Evolutionary conservation across 805 yeast genomes (phyloP).

Genomic region (Maudiozyma serrabonitensis): DNA sequence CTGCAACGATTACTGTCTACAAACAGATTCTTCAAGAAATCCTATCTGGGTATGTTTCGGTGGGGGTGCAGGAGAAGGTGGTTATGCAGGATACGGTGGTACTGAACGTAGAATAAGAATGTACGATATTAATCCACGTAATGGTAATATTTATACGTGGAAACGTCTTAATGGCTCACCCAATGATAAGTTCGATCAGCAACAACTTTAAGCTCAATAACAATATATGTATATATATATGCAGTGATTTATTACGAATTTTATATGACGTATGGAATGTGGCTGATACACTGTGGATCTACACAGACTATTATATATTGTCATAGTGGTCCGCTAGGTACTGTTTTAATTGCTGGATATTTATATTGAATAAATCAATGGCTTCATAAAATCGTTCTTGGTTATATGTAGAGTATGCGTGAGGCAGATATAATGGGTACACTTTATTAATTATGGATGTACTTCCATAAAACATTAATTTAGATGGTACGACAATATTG

Average conservation of each 20-base stretch:
- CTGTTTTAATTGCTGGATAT: conserved; percentile 22
- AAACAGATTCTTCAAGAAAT: conserved; percentile 35
- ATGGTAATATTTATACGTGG: conserved; percentile 47
- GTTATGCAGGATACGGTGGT: conserved; percentile 89
- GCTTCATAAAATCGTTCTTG: conserved; percentile 11
- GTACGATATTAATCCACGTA: conserved; percentile 51
- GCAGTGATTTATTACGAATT: background rate
- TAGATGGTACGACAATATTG: conserved; percentile 17
- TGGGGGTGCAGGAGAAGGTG: conserved; percentile 92
- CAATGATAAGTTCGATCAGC: conserved; percentile 38
- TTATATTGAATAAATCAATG: conserved; percentile 13
- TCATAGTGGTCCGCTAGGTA: conserved; percentile 32
- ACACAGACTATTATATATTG: conserved; percentile 22
- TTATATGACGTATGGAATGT: background rate
- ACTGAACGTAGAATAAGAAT: conserved; percentile 70
- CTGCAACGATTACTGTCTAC: conserved; percentile 81
- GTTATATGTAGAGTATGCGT: conserved; percentile 9
- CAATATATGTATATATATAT: background rate
- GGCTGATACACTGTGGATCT: background rate
- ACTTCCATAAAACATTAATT: conserved; percentile 20
- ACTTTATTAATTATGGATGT: conserved; percentile 16
- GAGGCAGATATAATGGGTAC: conserved; percentile 17
- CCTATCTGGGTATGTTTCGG: conserved; percentile 83
- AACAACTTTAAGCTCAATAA: conserved; percentile 26
- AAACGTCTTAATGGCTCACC: conserved; percentile 59